Conservation (phyloP, 2,329 filamentous ascomycete genomes). For the Aspergillus fumigatus region DNA sequence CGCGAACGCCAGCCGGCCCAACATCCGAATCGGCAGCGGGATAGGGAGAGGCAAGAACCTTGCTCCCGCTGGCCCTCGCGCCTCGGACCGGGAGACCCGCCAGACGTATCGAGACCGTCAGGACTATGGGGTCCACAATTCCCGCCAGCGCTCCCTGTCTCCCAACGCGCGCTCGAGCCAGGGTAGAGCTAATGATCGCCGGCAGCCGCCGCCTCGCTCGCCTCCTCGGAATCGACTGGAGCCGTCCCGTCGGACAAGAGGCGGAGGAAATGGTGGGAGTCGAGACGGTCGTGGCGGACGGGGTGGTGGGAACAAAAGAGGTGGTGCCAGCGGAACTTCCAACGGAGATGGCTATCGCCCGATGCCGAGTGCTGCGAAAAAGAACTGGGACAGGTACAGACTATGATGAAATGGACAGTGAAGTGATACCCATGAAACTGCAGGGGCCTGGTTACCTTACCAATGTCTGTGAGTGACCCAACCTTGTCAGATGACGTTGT, state of each 20-base stretch:
- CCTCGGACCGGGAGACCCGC: slow-evolving; percentile 12
- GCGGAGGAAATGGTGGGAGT: slow-evolving; percentile 5
- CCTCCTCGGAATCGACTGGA: slow-evolving; percentile 16
- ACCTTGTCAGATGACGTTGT: background rate
- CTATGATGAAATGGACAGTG: slow-evolving; percentile 14
- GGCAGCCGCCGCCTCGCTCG: slow-evolving; percentile 18
- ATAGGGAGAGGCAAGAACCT: slow-evolving; percentile 26
- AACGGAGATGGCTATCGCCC: slow-evolving; percentile 28
- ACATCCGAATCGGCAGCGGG: slow-evolving; percentile 33
- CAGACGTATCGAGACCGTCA: slow-evolving; percentile 26
- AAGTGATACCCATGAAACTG: background rate
- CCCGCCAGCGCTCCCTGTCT: slow-evolving; percentile 30
- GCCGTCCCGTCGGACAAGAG: slow-evolving; percentile 9
- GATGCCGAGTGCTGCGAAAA: slow-evolving; percentile 28
- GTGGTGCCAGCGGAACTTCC: slow-evolving; percentile 10
- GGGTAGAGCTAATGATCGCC: slow-evolving; percentile 18
- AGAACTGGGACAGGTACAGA: slow-evolving; percentile 29
- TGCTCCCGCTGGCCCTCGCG: slow-evolving; percentile 13
- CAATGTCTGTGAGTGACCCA: background rate
- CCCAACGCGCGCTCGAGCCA: slow-evolving; percentile 20
- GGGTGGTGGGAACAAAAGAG: slow-evolving; percentile 15
- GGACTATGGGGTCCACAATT: slow-evolving; percentile 18
- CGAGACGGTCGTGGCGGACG: slow-evolving; percentile 17
- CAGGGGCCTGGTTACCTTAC: background rate
- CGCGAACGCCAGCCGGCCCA: slow-evolving; percentile 20